A percentile compares a stretch with the other conserved stretches of the same genome.
Evolutionary conservation across 192 early-diverging fungal species (phyloP).

Genomic region (Backusella macrospora): DNA sequence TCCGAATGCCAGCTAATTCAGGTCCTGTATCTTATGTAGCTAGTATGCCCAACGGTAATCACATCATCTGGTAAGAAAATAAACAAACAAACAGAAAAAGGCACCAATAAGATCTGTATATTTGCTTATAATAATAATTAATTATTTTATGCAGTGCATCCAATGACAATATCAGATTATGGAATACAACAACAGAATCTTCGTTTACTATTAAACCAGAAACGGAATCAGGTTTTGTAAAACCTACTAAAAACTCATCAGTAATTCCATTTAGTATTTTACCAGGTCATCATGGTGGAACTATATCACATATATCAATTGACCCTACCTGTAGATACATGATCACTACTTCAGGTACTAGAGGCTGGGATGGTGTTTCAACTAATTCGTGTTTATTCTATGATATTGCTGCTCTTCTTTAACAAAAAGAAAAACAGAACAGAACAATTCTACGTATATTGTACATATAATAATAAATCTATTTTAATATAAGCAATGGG

Average conservation of each 20-base stretch:
- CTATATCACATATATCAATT: constrained; percentile 77
- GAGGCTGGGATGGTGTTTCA: constrained; percentile 94
- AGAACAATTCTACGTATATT: neutral
- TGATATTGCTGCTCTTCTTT: constrained; percentile 63
- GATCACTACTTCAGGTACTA: constrained; percentile 89
- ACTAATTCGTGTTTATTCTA: constrained; percentile 89
- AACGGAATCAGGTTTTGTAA: constrained; percentile 22
- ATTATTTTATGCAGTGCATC: constrained; percentile 65
- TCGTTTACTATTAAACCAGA: constrained; percentile 44
- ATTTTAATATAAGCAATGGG: neutral
- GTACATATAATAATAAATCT: constrained; percentile 11
- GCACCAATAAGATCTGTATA: too few relatives aligned
- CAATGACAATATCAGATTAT: constrained; percentile 89
- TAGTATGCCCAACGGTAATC: constrained; percentile 77
- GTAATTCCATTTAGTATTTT: constrained; percentile 87
- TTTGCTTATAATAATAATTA: too few relatives aligned
- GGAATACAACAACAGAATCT: constrained; percentile 70
- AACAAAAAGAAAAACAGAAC: constrained; percentile 5
- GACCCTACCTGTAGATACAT: constrained; percentile 78
- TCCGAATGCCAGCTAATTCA: constrained; percentile 85
- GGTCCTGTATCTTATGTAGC: constrained; percentile 83
- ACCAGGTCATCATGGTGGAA: constrained; percentile 91
- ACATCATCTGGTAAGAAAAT: constrained; percentile 74
- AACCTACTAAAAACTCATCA: constrained; percentile 29
- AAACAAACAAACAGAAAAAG: neutral